Base-by-base conservation (phyloP, 257 asterid species). In the Solanum appendiculatum region DNA sequence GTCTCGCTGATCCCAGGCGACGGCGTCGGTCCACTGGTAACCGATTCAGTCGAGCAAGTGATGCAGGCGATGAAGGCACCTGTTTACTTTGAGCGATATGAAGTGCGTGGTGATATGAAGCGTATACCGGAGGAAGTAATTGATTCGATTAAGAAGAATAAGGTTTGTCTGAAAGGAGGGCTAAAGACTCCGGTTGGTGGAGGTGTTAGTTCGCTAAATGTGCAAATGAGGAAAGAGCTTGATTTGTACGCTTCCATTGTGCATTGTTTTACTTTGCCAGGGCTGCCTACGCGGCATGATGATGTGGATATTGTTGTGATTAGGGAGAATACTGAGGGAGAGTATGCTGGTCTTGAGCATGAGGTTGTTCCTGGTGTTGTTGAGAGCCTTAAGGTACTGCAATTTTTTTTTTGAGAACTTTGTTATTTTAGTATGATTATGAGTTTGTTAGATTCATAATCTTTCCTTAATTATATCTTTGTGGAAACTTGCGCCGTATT, bases 341-440 rank as follows among this genome's bases (percentile, higher is more conserved):
- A 97, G 88, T 97, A 97, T 87, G 90, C 99, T 1, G 99, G 99
- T 16, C 98, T 97, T 81, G 99, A 97, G 93, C 99, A 97, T 85
- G 99, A 97, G 98, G 99, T 97, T 64, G 98, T 96, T 92, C 99
- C 99, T 64, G 99, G 99, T 83, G 99, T 97, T 40, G 98, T 97
- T 27, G 99, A 97, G 87, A 97, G 99, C 94, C 94, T 97, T 80
- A 97, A 97, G 98, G 99, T 97, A 87, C 75, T 6, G 27, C 9
- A 8, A 20, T 48, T 51, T 25, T 27, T 14, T 10, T 18, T 21
- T 31, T 37, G 23, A 46, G 7, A 85, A 8, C 27, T 21, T 21
- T 72, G 48, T 46, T 27, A 36, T 15, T 25, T 77, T 77, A 25
- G 37, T 42, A 14, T 7, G 84, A 21, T 2, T 6, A 14, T 9